A percentile compares a stretch with the other conserved stretches of the same genome.
Conservation (phyloP, 1,139 yeast species). For the Suhomyces terraborum region DNA sequence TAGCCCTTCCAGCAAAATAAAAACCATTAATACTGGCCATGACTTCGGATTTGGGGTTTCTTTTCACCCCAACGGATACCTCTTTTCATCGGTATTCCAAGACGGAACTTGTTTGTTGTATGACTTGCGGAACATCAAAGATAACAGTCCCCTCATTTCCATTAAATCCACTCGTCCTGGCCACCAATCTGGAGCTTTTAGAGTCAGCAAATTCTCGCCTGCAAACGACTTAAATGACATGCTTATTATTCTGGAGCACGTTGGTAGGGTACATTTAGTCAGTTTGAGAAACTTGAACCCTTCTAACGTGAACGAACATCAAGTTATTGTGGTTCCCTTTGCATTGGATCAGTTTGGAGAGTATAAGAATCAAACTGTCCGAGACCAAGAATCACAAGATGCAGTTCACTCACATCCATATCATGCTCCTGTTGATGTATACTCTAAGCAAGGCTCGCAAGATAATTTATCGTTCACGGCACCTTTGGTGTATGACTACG, state of each 20-base stretch:
- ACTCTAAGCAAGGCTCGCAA: conserved; percentile 4
- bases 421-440: conserved; percentile 17
- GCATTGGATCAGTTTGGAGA: conserved; percentile 47
- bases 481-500: conserved; percentile 49
- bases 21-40: conserved; percentile 52
- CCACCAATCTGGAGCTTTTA: conserved; percentile 61
- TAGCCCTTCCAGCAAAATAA: conserved; percentile 22
- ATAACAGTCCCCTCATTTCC: conserved; percentile 48
- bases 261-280: conserved; percentile 79
- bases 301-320: conserved; percentile 51
- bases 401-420: not conserved
- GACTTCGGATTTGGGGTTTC: conserved; percentile 85
- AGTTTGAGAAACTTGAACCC: conserved; percentile 67
- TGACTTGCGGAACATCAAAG: conserved; percentile 63
- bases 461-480: conserved; percentile 30
- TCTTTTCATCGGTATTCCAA: conserved; percentile 81
- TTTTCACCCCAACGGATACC: conserved; percentile 70
- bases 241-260: conserved; percentile 77
- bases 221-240: conserved; percentile 68
- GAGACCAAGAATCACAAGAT: conserved; percentile 8
- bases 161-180: conserved; percentile 61
- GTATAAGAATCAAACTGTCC: conserved; percentile 19
- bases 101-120: conserved; percentile 78
- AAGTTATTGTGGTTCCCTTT: conserved; percentile 61
- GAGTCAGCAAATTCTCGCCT: conserved; percentile 68